These are phyloP conservation scores for Thozetella sp. DNA, from an alignment of 495 filamentous ascomycete genomes.

Conservation along the genomic window DNA sequence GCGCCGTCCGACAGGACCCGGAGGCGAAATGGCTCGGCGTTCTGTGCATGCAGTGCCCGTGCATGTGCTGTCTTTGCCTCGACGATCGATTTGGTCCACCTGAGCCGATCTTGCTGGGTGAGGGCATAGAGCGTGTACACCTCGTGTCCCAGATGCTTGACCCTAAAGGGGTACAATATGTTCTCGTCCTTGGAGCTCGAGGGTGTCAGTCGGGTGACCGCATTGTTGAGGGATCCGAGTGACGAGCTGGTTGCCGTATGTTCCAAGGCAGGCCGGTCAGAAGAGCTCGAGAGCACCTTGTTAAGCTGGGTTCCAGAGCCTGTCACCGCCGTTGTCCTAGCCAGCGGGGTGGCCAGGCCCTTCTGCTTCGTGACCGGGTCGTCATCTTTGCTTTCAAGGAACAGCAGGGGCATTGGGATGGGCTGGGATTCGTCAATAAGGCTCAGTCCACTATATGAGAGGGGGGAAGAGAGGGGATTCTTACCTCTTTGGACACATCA, in stretches of 20 bases:
- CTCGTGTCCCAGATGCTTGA: constrained; percentile 95
- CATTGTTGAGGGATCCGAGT: constrained; percentile 29
- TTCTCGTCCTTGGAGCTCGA: constrained; percentile 62
- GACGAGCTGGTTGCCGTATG: constrained; percentile 65
- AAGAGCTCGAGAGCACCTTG: constrained; percentile 46
- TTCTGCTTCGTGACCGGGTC: constrained; percentile 88
- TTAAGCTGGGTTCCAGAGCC: constrained; percentile 53
- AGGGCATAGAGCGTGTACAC: constrained; percentile 87
- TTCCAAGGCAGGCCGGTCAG: constrained; percentile 58
- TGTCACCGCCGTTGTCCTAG: constrained; percentile 44
- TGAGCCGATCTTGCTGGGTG: constrained; percentile 68
- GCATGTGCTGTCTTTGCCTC: constrained; percentile 94
- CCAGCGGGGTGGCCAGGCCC: constrained; percentile 71
- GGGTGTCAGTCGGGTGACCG: constrained; percentile 50
- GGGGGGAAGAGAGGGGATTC: constrained; percentile 20
- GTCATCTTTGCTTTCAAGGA: constrained; percentile 88
- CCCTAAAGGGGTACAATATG: constrained; percentile 89
- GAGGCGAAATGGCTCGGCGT: constrained; percentile 93
- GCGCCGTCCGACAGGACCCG: constrained; percentile 91
- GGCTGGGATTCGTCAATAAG: constrained; percentile 55
- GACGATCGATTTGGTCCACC: constrained; percentile 93
- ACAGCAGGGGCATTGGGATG: constrained; percentile 95
- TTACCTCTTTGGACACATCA: constrained; percentile 89
- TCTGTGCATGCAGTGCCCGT: constrained; percentile 82
- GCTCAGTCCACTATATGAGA: background rate